Evolutionary conservation across 768 basidiomycete species (phyloP).

Genomic region (Leccinellum luteum): DNA sequence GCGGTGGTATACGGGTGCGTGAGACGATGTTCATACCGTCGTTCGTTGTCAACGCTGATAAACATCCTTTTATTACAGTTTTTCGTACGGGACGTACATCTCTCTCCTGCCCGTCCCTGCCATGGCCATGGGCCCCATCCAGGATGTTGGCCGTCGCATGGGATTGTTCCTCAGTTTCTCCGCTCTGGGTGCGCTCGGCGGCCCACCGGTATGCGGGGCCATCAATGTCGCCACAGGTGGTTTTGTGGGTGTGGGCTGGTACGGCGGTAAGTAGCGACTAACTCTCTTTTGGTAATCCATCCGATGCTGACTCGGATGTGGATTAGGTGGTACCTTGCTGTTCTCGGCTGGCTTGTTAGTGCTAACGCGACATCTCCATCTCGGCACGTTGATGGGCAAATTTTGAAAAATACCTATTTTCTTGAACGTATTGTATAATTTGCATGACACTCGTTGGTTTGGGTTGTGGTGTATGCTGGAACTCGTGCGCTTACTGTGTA

Average conservation of each 20-base stretch:
- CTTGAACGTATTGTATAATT: too few species aligned
- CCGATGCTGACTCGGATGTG: not conserved
- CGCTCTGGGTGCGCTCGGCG: slow-evolving; percentile 61
- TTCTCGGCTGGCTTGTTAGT: slow-evolving; percentile 42
- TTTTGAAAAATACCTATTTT: slow-evolving; percentile 27
- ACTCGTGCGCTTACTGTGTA: too few species aligned
- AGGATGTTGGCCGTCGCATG: slow-evolving; percentile 61
- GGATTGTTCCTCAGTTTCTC: slow-evolving; percentile 64
- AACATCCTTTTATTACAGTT: slow-evolving; percentile 33
- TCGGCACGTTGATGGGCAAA: slow-evolving; percentile 40
- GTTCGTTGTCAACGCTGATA: not conserved
- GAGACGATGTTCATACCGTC: not conserved
- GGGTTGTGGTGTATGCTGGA: too few species aligned
- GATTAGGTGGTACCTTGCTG: slow-evolving; percentile 37
- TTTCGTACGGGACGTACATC: slow-evolving; percentile 61
- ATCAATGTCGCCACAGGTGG: slow-evolving; percentile 53
- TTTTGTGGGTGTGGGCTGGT: slow-evolving; percentile 38
- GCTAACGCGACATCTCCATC: slow-evolving; percentile 38
- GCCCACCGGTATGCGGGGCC: slow-evolving; percentile 73
- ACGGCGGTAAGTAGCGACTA: slow-evolving; percentile 34
- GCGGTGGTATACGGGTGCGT: slow-evolving; percentile 64
- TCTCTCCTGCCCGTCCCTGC: slow-evolving; percentile 55
- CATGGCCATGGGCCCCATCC: slow-evolving; percentile 56
- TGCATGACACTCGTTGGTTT: too few species aligned
- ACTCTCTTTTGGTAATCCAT: not conserved